Evolutionary conservation across 2,329 filamentous ascomycete species (phyloP).

Genomic region (Sporothrix schenckii): DNA sequence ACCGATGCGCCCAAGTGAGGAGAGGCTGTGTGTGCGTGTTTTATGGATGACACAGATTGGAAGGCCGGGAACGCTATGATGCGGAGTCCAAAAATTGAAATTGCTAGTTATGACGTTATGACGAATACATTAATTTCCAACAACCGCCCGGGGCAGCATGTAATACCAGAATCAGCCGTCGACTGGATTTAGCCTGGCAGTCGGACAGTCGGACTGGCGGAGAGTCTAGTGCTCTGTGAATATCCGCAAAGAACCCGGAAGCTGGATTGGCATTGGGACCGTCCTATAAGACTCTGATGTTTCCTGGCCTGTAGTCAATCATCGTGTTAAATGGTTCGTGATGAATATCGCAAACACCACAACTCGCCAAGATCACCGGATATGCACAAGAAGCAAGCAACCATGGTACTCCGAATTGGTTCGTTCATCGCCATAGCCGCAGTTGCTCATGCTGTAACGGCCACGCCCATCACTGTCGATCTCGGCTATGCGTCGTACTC

Average conservation of each 20-base stretch:
- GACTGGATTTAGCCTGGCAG: not conserved
- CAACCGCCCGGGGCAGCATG: not conserved
- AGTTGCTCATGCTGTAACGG: not conserved
- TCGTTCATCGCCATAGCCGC: not conserved
- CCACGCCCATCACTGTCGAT: slow-evolving; percentile 27
- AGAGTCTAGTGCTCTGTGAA: too few species aligned
- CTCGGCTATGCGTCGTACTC: slow-evolving; percentile 36
- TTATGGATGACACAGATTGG: not conserved
- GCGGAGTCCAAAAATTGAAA: too few species aligned
- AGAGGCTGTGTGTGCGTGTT: too few species aligned
- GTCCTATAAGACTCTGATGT: too few species aligned
- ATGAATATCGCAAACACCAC: too few species aligned
- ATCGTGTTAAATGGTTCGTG: too few species aligned
- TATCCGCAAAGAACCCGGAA: too few species aligned
- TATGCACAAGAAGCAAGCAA: not conserved
- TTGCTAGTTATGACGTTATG: not conserved
- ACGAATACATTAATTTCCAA: not conserved
- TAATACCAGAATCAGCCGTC: not conserved
- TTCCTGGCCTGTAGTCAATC: too few species aligned
- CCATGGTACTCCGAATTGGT: not conserved
- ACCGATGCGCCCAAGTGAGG: slow-evolving; percentile 34
- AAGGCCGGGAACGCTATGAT: not conserved
- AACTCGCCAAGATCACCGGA: not conserved
- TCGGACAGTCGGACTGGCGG: too few species aligned
- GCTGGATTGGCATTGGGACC: too few species aligned